Conservation (phyloP, 305 asterid genomes). For the Fraxinus xanthoxyloides region DNA sequence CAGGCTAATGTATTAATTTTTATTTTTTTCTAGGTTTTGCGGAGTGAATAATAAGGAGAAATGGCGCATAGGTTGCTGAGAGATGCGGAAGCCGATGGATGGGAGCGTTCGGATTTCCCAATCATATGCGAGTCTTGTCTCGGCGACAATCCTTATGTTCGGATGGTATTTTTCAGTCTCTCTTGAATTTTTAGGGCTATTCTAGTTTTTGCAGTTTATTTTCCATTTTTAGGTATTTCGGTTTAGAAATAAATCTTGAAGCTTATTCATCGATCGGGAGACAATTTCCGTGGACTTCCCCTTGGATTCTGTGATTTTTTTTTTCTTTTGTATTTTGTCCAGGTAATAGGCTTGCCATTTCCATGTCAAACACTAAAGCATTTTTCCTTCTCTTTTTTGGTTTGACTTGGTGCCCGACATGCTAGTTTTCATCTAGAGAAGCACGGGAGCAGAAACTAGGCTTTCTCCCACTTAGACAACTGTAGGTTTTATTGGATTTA, state of each 20-base stretch:
- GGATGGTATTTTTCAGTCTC: constrained; percentile 55
- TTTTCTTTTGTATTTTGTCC: not conserved
- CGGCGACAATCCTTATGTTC: constrained; percentile 85
- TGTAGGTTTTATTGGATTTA: not conserved
- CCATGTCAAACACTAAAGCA: not conserved
- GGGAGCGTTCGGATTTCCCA: constrained; percentile 94
- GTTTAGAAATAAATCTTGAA: not conserved
- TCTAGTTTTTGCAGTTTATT: constrained; percentile 6
- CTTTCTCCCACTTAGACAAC: not conserved
- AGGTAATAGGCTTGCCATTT: not conserved
- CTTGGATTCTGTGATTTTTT: not conserved
- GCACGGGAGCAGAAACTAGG: not conserved
- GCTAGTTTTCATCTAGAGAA: not conserved
- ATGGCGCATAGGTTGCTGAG: constrained; percentile 93
- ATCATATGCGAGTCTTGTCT: constrained; percentile 92
- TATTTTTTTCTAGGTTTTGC: not conserved
- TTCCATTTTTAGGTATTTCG: not conserved
- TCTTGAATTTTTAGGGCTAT: not conserved
- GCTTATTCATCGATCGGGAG: not conserved
- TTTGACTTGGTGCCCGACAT: not conserved
- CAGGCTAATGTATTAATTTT: not conserved
- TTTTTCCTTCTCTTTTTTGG: not conserved
- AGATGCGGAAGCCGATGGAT: constrained; percentile 90
- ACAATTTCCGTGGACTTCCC: not conserved
- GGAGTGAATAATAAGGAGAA: constrained; percentile 15